Evolutionary conservation across 2,329 filamentous ascomycete genomes (phyloP).

Genomic region (Chrysosporium queenslandicum): DNA sequence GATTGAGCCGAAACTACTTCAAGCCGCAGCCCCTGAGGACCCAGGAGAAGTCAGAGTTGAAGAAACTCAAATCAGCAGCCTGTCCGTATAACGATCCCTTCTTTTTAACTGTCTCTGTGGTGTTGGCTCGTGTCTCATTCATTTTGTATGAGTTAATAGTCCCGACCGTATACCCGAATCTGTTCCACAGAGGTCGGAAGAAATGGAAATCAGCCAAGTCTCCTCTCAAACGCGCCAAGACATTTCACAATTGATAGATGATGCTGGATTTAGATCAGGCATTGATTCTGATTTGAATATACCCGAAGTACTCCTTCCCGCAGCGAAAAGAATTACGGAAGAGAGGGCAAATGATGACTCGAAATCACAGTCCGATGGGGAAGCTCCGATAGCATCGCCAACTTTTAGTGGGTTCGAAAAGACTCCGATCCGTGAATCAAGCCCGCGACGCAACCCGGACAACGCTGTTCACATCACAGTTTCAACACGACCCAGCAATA

Average conservation of each 20-base stretch:
- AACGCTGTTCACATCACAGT: not conserved
- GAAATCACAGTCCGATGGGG: not conserved
- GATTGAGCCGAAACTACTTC: slow-evolving; percentile 57
- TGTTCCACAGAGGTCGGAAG: slow-evolving; percentile 6
- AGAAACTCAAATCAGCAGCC: slow-evolving; percentile 27
- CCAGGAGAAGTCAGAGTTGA: slow-evolving; percentile 21
- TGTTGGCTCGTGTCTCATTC: slow-evolving; percentile 13
- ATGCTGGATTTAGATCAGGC: slow-evolving; percentile 41
- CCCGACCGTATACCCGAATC: slow-evolving; percentile 7
- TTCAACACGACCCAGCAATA: not conserved
- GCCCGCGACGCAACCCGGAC: not conserved
- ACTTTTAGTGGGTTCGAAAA: slow-evolving; percentile 15
- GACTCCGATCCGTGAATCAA: slow-evolving; percentile 14
- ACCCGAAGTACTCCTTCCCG: not conserved
- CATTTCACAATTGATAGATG: slow-evolving; percentile 39
- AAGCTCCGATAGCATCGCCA: slow-evolving; percentile 13
- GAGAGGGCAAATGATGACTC: slow-evolving; percentile 3
- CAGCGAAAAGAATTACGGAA: not conserved
- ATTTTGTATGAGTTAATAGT: slow-evolving; percentile 11
- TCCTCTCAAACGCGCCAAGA: slow-evolving; percentile 31
- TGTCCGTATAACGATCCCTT: slow-evolving; percentile 29
- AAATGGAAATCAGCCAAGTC: slow-evolving; percentile 19
- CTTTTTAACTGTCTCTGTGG: slow-evolving; percentile 8
- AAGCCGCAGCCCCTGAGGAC: slow-evolving; percentile 24
- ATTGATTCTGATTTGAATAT: slow-evolving; percentile 32